Evolutionary conservation across 192 early-diverging fungal species (phyloP), one percentile per base, ranked within the genome.

Genomic region (Oehlia diaphana): DNA sequence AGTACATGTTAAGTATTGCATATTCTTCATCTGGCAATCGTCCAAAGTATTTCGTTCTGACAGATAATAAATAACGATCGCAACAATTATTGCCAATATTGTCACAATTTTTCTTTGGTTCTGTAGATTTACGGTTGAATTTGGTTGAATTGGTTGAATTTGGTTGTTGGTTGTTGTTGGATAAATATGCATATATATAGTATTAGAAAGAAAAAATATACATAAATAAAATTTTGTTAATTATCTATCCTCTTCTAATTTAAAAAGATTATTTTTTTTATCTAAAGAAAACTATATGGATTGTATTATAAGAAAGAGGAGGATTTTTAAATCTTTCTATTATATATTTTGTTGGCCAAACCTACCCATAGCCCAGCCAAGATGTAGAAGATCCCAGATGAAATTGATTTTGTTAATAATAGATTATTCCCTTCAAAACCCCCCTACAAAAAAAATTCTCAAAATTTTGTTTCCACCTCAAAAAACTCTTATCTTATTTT

Each of bases 11-110:
- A 71, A 58, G 19, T 58, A 79, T 63, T 71, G 68, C 58, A 23
- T 71, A 9, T 79, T 79, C 67, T 72, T 79, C 50, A 79, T 33
- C 50, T 61, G 6, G 69, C 77, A 79, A 79, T 50, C 37, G 50
- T 79, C 77, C 65, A 8, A 35, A 49, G n/a, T 16, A 53, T 49
- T 37, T 12, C n/a, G n/a, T 42, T 72, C 50, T 16, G 70, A 72
- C 21, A 79, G 64, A 79, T 61, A 71, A 35, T 71, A 79, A 53
- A 63, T 72, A 14, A 79, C 63, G 26, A 79, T 71, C 49, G 77
- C 77, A 12, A 71, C 63, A 23, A 26, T n/a, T 42, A 79, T 79
- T 44, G 53, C 77, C 77, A 68, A 79, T 47, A 79, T 7, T 42
- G 39, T 72, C 67, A 67, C 63, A 69, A 79, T 49, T 71, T 42